These are phyloP conservation scores for Aureobasidium musti DNA, from an alignment of 2,329 filamentous ascomycete species.

Conservation along the genomic window DNA sequence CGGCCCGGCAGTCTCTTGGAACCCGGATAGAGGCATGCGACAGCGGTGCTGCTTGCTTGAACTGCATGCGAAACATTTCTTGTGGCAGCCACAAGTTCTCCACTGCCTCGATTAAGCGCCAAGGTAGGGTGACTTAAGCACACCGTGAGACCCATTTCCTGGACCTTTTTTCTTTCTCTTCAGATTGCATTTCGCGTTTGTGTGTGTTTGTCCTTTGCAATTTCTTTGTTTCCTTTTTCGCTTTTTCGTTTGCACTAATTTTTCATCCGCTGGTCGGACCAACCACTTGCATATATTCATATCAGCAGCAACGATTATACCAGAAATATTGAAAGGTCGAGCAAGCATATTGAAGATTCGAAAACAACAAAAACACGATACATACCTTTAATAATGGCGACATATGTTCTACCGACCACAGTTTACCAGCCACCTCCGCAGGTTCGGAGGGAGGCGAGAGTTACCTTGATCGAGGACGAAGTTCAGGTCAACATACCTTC, in stretches of 20 bases:
- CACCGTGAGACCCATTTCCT: conserved; percentile 5
- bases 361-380: conserved; percentile 15
- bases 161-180: conserved; percentile 27
- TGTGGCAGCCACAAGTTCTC: conserved; percentile 16
- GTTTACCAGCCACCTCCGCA: conserved; percentile 59
- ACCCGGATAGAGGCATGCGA: conserved; percentile 16
- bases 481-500: conserved; percentile 40
- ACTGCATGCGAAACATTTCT: conserved; percentile 5
- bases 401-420: conserved; percentile 51
- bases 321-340: not conserved
- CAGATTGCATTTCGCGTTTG: conserved; percentile 33
- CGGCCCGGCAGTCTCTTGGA: not conserved
- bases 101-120: conserved; percentile 28
- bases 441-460: conserved; percentile 60
- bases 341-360: conserved; percentile 25
- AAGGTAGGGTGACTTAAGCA: conserved; percentile 20
- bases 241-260: conserved; percentile 34
- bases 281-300: conserved; percentile 31
- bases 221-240: conserved; percentile 35
- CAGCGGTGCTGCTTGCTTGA: not conserved
- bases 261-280: conserved; percentile 50
- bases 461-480: conserved; percentile 65
- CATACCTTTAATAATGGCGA: conserved; percentile 46
- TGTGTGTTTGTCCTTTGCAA: conserved; percentile 29
- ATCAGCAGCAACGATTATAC: conserved; percentile 18